phyloP scores from a whole-genome alignment of 345 rosid genomes.

The Lepidium aucheri region DNA sequence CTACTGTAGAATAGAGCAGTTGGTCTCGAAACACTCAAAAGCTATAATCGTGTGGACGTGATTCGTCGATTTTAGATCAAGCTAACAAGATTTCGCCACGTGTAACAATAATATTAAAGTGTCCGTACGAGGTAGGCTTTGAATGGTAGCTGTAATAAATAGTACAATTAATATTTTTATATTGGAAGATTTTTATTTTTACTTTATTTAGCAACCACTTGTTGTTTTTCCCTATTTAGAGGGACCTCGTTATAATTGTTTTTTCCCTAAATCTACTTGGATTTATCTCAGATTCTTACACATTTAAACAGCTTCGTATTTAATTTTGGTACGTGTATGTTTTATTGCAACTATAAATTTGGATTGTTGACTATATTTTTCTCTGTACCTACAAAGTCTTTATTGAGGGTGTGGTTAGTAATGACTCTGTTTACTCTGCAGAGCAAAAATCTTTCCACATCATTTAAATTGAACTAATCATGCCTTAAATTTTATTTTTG shows the following conservation, averaged over 20 bases:
- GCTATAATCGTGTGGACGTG: background rate
- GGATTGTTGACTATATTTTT: background rate
- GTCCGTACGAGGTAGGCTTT: constrained; percentile 23
- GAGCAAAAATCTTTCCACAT: no score
- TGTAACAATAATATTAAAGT: background rate
- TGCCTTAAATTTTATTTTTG: no score
- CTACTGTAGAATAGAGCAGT: no score
- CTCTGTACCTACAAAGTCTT: background rate
- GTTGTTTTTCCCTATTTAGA: background rate
- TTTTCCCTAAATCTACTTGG: background rate
- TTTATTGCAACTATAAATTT: background rate
- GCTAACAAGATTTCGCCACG: background rate
- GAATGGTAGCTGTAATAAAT: constrained; percentile 2
- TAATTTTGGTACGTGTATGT: background rate
- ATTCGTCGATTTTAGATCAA: background rate
- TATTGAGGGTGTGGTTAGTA: no score
- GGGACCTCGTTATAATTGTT: constrained; percentile 8
- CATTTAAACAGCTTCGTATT: background rate
- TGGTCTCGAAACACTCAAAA: no score
- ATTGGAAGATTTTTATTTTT: background rate
- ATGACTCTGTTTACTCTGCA: no score
- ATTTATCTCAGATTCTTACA: background rate
- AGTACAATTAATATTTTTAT: background rate
- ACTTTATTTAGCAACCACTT: background rate
- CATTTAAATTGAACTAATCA: no score